Percentiles rank a stretch among this genome's conserved stretches.
These are phyloP conservation scores for Glebionis coronaria DNA, from an alignment of 129 eudicot species.

Conservation along the genomic window DNA sequence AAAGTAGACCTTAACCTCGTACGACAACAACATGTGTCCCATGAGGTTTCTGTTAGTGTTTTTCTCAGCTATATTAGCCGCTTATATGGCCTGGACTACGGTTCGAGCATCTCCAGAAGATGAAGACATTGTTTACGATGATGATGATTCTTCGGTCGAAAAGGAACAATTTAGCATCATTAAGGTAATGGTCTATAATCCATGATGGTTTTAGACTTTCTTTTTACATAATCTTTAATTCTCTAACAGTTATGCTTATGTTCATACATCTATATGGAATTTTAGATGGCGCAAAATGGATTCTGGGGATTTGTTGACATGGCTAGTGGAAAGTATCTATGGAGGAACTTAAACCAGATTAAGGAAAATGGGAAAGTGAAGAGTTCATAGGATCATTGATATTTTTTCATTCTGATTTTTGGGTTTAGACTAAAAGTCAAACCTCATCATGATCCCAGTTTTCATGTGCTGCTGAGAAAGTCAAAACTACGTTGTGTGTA, in stretches of 20 bases:
- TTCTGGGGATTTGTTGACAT: conserved; percentile 83
- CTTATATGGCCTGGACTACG: conserved; percentile 58
- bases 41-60: conserved; percentile 72
- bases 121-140: conserved; percentile 20
- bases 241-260: neutral
- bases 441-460: conserved; percentile 12
- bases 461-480: conserved; percentile 29
- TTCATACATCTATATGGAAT: neutral
- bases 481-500: conserved; percentile 16
- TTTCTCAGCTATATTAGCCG: conserved; percentile 72
- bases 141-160: conserved; percentile 31
- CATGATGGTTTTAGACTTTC: neutral
- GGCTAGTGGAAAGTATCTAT: conserved; percentile 82
- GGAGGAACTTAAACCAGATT: conserved; percentile 63
- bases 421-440: conserved; percentile 17
- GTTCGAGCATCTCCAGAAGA: conserved; percentile 30
- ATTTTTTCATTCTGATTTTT: neutral
- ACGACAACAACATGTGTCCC: conserved; percentile 55
- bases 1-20: neutral
- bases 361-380: conserved; percentile 35
- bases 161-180: conserved; percentile 31
- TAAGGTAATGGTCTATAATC: conserved; percentile 36
- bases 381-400: conserved; percentile 22
- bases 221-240: neutral
- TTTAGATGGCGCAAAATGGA: conserved; percentile 55